Evolutionary conservation across 805 yeast genomes (phyloP), one percentile per base, ranked within the genome.

Genomic region (Starmerella stellata): DNA sequence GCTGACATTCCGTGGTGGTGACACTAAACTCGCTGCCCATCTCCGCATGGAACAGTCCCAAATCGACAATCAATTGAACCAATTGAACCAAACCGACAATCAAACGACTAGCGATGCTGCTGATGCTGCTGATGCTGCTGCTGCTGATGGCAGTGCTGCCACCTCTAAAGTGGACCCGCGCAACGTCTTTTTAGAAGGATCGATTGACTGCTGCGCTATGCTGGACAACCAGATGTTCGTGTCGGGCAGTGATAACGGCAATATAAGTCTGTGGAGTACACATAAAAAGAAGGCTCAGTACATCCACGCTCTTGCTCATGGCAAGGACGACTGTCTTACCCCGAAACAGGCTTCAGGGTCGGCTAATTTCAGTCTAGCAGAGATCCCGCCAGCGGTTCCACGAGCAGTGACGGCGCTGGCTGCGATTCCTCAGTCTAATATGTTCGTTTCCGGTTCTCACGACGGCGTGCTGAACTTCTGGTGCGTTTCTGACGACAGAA

Each of bases 231-330:
- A 83, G 21, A 83, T 79, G 56, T 90, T 90, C 54, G 74, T 90
- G 35, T 85, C 96, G 1, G 96, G 96, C 4, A 76, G 93, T 14
- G 98, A 90, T 55, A 87, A 85, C 55, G 98, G 98, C 32, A 78
- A 73, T 53, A 60, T 90, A 24, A 62, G 80, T n/a, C 63, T 90
- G 44, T 90, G 98, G 98, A 74, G 94, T 2, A 61, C 78, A 41
- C 75, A 80, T 20, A 82, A 82, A 61, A 90, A 90, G 69, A 85
- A 82, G 59, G 92, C 96, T 14, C 60, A 79, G 21, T 76, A 58
- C 56, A 72, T 74, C 2, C 59, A 68, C 44, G 69, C 90, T 51
- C 59, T 65, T 36, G 79, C 87, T 2, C 98, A 90, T 57, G 98
- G 95, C 2, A 49, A 68, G 16, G 64, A 68, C 39, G 71, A 74